phyloP scores from a whole-genome alignment of 805 yeast species.

The Candida verbasci region DNA sequence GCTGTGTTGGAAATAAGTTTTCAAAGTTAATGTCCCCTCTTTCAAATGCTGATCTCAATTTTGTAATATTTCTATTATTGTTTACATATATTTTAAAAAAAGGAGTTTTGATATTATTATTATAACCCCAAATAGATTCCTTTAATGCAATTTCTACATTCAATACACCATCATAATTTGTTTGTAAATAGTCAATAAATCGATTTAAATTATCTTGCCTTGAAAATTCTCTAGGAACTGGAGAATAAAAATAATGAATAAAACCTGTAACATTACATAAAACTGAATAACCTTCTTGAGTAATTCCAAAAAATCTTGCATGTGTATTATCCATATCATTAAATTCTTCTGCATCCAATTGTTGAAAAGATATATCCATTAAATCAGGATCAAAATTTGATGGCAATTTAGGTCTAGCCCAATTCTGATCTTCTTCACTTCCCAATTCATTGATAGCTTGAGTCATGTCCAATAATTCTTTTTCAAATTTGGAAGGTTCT shows the following conservation, averaged over 20 bases:
- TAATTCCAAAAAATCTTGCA: constrained; percentile 89
- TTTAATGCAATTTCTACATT: constrained; percentile 62
- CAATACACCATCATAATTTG: constrained; percentile 53
- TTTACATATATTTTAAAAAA: constrained; percentile 70
- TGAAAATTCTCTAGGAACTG: constrained; percentile 78
- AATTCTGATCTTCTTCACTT: constrained; percentile 33
- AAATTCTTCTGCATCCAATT: constrained; percentile 91
- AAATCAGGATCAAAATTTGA: constrained; percentile 42
- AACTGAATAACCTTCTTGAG: constrained; percentile 81
- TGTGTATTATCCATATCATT: constrained; percentile 51
- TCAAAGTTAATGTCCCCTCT: constrained; percentile 69
- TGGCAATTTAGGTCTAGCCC: constrained; percentile 58
- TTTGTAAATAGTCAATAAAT: constrained; percentile 44
- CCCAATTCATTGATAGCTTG: constrained; percentile 19
- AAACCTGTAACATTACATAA: constrained; percentile 89
- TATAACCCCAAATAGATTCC: constrained; percentile 92
- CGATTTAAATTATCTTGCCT: constrained; percentile 47
- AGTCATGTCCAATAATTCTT: constrained; percentile 35
- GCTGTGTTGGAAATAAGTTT: constrained; percentile 52
- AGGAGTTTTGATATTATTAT: constrained; percentile 71
- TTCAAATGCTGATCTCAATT: constrained; percentile 77
- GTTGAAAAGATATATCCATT: constrained; percentile 73
- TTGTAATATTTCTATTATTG: constrained; percentile 63
- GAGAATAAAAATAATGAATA: constrained; percentile 84
- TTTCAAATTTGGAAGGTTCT: constrained; percentile 40